Evolutionary conservation across 1,284 basidiomycete genomes (phyloP), one percentile per base, ranked within the genome.

Genomic region (Tylopilus orsonianus): DNA sequence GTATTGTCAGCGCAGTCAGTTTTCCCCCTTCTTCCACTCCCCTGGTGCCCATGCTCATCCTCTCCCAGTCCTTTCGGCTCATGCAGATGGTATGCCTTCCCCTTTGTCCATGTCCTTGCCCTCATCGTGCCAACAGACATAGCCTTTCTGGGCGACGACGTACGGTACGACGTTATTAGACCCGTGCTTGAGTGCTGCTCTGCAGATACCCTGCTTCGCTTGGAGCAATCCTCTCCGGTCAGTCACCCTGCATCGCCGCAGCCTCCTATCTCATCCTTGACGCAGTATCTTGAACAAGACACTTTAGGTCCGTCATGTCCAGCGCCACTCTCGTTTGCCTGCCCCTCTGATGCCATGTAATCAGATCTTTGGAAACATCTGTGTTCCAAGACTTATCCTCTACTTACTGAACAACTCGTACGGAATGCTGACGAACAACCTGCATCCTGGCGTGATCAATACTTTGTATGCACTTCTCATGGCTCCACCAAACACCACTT

Each of bases 181-280:
- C 88, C 88, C 37, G 80, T 90, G 38, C 71, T 90, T 51, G 79
- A 85, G 60, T 74, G 77, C 57, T 90, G 87, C 66, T 77, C 77
- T 49, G 75, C 81, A 56, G 84, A 88, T 52, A 83, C 83, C 52
- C 74, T 90, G 29, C 68, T 77, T 50, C 73, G 79, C 53, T 65
- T 90, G 50, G 88, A 90, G 67, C 71, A 78, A 56, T 71, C 75
- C 35, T 85, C 83, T 37, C 83, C 85, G 39, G 88, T 89, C 64
- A 60, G 83, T 74, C 33, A 30, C 30, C 34, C 18, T 46, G 41
- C 48, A 20, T 53, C 40, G 29, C 37, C 37, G 38, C 41, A 30
- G 46, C 44, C 49, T 40, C 48, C 26, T 46, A 40, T 49, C 57
- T 56, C 50, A 59, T 45, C 44, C 34, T 44, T 44, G 41, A 37